Evolutionary conservation across 2,329 filamentous ascomycete species (phyloP).

Genomic region (Zymoseptoria pseudotritici): DNA sequence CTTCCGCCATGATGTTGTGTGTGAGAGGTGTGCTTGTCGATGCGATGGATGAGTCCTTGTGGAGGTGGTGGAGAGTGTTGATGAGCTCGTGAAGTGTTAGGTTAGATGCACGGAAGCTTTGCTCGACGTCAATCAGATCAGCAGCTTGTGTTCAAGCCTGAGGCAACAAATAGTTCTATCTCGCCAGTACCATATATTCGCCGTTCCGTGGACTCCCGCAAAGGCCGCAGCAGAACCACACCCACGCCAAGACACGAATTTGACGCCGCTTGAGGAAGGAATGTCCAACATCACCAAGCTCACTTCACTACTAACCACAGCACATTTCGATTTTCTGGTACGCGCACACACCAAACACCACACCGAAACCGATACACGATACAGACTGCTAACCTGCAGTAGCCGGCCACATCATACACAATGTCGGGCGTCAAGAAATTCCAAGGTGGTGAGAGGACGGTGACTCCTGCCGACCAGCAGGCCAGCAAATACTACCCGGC

Average conservation of each 20-base stretch:
- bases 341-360: constrained; percentile 1
- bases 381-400: constrained; percentile 8
- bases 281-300: constrained; percentile 5
- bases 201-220: too few relatives aligned
- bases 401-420: constrained; percentile 25
- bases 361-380: neutral
- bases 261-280: constrained; percentile 1
- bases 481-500: constrained; percentile 99
- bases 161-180: neutral
- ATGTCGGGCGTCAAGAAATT: constrained; percentile 74
- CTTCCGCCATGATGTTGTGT: constrained; percentile 61
- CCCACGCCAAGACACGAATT: neutral
- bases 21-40: neutral
- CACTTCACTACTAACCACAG: constrained; percentile 6
- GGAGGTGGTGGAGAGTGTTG: neutral
- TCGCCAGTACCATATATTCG: too few relatives aligned
- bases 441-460: constrained; percentile 89
- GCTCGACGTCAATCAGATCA: neutral
- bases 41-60: constrained; percentile 11
- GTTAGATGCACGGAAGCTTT: neutral
- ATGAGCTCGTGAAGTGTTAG: constrained; percentile 1
- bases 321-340: constrained; percentile 8
- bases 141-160: neutral
- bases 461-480: constrained; percentile 82
- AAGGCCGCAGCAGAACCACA: neutral